These are phyloP conservation scores for Sanguinoderma infundibulare DNA, from an alignment of 1,284 basidiomycete genomes.

Conservation along the genomic window DNA sequence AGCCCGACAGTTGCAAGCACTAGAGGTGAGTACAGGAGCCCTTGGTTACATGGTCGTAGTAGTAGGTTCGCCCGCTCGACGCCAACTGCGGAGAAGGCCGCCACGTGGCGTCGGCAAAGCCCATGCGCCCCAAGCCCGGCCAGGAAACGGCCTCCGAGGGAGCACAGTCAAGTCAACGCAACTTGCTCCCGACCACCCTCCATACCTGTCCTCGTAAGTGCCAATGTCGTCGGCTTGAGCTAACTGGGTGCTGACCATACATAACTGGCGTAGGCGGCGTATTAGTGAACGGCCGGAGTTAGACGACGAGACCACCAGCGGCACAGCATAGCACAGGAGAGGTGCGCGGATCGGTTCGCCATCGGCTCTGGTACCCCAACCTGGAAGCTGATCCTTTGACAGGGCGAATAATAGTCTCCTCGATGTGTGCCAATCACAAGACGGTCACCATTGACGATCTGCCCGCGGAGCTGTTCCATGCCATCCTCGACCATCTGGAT, in stretches of 20 bases:
- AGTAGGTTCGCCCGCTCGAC: not conserved
- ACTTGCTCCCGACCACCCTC: not conserved
- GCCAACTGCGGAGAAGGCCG: not conserved
- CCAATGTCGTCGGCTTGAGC: too few relatives aligned
- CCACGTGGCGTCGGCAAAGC: constrained; percentile 1
- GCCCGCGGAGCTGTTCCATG: constrained; percentile 13
- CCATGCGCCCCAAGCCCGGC: not conserved
- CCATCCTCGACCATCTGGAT: constrained; percentile 5
- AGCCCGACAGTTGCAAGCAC: not conserved
- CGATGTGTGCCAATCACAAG: not conserved
- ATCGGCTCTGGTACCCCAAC: not conserved
- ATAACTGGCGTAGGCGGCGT: not conserved
- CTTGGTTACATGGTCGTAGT: not conserved
- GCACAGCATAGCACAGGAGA: not conserved
- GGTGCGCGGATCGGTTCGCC: not conserved
- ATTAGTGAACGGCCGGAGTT: not conserved
- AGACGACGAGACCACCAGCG: not conserved
- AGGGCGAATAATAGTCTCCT: not conserved
- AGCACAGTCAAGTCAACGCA: not conserved
- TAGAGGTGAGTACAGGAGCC: not conserved
- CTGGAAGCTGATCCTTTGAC: not conserved
- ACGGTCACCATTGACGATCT: constrained; percentile 5
- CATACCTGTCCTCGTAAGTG: not conserved
- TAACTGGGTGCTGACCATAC: not conserved
- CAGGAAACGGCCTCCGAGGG: not conserved